These are phyloP conservation scores for Tagetes erecta DNA, from an alignment of 129 eudicot species.

Conservation along the genomic window DNA sequence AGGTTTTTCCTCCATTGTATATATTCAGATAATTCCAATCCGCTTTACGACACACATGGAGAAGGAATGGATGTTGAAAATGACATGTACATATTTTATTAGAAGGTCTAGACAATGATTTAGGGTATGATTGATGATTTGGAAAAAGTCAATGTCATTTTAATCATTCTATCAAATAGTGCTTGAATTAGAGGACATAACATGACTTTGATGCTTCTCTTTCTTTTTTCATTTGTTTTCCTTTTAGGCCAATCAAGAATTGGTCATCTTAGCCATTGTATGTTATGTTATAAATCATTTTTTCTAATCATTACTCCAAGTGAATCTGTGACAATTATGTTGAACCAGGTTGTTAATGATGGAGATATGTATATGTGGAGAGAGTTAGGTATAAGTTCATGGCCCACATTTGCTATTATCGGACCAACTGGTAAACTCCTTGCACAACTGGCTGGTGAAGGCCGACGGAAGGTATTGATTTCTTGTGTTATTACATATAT, in stretches of 20 bases:
- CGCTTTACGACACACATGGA: not conserved
- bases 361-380: slow-evolving; percentile 97
- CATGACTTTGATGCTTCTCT: not conserved
- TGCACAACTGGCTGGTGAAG: slow-evolving; percentile 96
- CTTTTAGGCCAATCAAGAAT: slow-evolving; percentile 7
- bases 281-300: not conserved
- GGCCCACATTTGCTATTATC: slow-evolving; percentile 95
- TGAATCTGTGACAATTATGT: slow-evolving; percentile 16
- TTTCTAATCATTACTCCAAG: not conserved
- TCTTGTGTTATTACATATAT: slow-evolving; percentile 4
- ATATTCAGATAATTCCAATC: no score
- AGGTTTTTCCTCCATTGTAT: no score
- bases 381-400: slow-evolving; percentile 87
- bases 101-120: not conserved
- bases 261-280: not conserved
- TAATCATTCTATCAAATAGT: not conserved
- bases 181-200: slow-evolving; percentile 2
- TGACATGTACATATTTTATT: not conserved
- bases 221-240: not conserved
- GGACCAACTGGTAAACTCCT: slow-evolving; percentile 88
- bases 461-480: slow-evolving; percentile 79
- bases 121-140: not conserved
- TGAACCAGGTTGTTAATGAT: slow-evolving; percentile 87
- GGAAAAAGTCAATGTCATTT: not conserved
- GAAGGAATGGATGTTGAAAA: not conserved